Evolutionary conservation across 441 rosid species (phyloP).

Genomic region (Pelargonium fulgidum): DNA sequence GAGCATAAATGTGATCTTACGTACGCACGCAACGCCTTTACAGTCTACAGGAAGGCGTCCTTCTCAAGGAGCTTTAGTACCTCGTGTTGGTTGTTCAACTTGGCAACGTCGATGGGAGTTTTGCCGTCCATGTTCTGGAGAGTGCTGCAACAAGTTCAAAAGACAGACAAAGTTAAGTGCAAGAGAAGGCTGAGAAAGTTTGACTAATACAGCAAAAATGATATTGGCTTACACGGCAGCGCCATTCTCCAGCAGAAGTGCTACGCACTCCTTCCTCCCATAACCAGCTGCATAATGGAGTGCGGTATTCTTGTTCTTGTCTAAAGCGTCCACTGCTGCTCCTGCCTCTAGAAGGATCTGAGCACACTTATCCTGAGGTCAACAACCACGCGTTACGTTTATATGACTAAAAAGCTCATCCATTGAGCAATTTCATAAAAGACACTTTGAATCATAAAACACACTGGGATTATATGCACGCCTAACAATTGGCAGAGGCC

Average conservation of each 20-base stretch:
- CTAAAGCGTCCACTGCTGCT: constrained; percentile 80
- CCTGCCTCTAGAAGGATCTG: constrained; percentile 83
- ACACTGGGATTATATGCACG: no score
- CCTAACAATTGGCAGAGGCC: no score
- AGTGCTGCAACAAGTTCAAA: constrained; percentile 43
- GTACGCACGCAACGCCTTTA: background rate
- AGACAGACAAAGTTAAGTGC: background rate
- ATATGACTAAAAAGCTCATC: background rate
- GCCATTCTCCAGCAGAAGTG: constrained; percentile 78
- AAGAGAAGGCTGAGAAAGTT: background rate
- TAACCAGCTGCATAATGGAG: constrained; percentile 98
- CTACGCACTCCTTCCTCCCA: constrained; percentile 90
- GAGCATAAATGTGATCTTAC: no score
- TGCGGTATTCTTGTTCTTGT: constrained; percentile 91
- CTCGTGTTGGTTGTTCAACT: constrained; percentile 84
- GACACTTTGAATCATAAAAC: no score
- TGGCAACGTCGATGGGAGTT: constrained; percentile 97
- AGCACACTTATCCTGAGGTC: constrained; percentile 70
- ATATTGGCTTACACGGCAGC: constrained; percentile 85
- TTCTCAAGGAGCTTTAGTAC: constrained; percentile 89
- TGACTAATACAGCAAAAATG: background rate
- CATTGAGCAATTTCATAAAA: background rate
- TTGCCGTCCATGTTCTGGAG: constrained; percentile 88
- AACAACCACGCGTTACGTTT: background rate
- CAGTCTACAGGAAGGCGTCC: constrained; percentile 74